phyloP scores from a whole-genome alignment of 73 alveolate genomes.

The Uronychia setigera region DNA sequence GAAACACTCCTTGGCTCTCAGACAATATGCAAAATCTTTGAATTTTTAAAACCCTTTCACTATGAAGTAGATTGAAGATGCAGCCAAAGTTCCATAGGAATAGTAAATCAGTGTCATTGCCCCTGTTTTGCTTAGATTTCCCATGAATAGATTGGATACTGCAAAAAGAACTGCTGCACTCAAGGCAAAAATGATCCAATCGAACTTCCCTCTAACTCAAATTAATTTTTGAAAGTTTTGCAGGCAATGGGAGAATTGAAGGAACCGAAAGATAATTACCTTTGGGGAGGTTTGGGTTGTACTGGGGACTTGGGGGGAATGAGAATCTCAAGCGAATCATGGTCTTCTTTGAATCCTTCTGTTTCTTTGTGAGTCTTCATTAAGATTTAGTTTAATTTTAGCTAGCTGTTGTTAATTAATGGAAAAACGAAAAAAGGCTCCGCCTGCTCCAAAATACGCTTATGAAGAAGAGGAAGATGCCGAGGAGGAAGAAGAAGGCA shows the following conservation, averaged over 20 bases:
- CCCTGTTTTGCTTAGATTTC: conserved; percentile 1
- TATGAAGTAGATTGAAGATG: not conserved
- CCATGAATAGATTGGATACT: conserved; percentile 9
- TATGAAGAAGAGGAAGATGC: too few relatives aligned
- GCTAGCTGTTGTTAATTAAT: too few relatives aligned
- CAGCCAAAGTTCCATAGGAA: not conserved
- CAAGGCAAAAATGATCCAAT: conserved; percentile 9
- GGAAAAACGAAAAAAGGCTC: too few relatives aligned
- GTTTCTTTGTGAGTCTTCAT: too few relatives aligned
- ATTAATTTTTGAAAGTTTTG: not conserved
- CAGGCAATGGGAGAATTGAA: not conserved
- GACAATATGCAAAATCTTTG: not conserved
- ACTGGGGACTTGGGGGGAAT: not conserved
- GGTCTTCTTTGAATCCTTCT: too few relatives aligned
- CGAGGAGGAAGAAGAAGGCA: too few relatives aligned
- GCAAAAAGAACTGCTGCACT: conserved; percentile 10
- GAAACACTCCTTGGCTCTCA: not conserved
- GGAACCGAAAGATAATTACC: not conserved
- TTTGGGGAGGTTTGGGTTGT: not conserved
- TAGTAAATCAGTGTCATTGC: not conserved
- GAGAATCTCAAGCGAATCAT: too few relatives aligned
- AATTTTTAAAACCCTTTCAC: not conserved
- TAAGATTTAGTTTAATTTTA: too few relatives aligned
- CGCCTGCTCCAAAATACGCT: too few relatives aligned
- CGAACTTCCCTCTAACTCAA: not conserved